Evolutionary conservation across 2,329 filamentous ascomycete species (phyloP).

Genomic region (Geosmithia flava): DNA sequence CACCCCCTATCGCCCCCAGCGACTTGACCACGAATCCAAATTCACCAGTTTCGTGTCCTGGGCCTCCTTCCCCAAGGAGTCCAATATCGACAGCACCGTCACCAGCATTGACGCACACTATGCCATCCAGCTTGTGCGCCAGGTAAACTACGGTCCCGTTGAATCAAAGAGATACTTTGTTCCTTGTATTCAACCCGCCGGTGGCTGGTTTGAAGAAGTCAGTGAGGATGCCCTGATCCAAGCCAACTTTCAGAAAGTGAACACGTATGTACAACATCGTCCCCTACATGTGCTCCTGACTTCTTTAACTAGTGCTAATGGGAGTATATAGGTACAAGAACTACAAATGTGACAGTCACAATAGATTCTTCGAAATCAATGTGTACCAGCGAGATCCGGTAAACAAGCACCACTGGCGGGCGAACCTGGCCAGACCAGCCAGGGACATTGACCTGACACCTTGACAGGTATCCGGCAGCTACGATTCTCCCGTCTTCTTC

Average conservation of each 20-base stretch:
- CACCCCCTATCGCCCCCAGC: conserved; percentile 10
- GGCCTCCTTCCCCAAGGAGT: conserved; percentile 11
- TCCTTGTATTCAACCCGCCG: too few species aligned
- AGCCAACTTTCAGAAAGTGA: conserved; percentile 30
- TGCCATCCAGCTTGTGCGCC: conserved; percentile 27
- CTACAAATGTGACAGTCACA: conserved; percentile 26
- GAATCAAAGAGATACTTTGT: conserved; percentile 30
- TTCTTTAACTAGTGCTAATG: too few species aligned
- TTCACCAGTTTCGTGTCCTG: conserved; percentile 15
- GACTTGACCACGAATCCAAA: conserved; percentile 11
- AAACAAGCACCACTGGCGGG: conserved; percentile 31
- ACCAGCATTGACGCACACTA: conserved; percentile 4
- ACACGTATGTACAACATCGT: conserved; percentile 27
- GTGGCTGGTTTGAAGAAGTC: conserved; percentile 17
- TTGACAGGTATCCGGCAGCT: too few species aligned
- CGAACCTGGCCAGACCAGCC: conserved; percentile 25
- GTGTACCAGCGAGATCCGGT: conserved; percentile 33
- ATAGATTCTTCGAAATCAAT: conserved; percentile 35
- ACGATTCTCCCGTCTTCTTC: too few species aligned
- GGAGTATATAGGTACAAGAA: conserved; percentile 30
- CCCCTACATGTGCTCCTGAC: too few species aligned
- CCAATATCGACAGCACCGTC: conserved; percentile 1
- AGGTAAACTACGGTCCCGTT: conserved; percentile 29
- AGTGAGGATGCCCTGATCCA: conserved; percentile 22
- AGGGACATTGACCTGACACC: conserved; percentile 26